A percentile compares a stretch with the other conserved stretches of the same genome.
Conservation (phyloP, 2,329 filamentous ascomycete species). For the Chaetomium sp. region DNA sequence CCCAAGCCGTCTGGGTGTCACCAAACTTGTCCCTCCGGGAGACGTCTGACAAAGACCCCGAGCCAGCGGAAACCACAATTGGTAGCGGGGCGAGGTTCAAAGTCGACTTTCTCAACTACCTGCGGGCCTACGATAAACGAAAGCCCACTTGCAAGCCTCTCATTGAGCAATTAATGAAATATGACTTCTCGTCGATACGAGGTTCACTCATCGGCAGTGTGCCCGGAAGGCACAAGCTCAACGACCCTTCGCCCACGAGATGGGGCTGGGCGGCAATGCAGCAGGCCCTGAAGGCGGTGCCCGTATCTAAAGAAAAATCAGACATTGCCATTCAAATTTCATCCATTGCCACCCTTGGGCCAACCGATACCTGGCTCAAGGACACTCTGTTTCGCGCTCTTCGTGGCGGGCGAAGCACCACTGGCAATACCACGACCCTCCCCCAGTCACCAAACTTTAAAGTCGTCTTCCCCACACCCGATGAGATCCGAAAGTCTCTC, state of each 20-base stretch:
- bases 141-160: slow-evolving; percentile 49
- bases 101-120: slow-evolving; percentile 64
- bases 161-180: slow-evolving; percentile 47
- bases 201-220: slow-evolving; percentile 73
- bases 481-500: slow-evolving; percentile 69
- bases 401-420: slow-evolving; percentile 26
- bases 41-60: slow-evolving; percentile 1
- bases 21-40: slow-evolving; percentile 54
- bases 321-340: slow-evolving; percentile 63
- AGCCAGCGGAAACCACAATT: slow-evolving; percentile 26
- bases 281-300: slow-evolving; percentile 50
- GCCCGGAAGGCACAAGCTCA: slow-evolving; percentile 57
- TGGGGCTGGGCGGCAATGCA: slow-evolving; percentile 73
- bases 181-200: slow-evolving; percentile 64
- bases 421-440: slow-evolving; percentile 27
- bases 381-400: slow-evolving; percentile 54
- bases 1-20: slow-evolving; percentile 74
- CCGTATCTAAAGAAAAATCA: slow-evolving; percentile 35
- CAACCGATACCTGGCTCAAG: slow-evolving; percentile 64
- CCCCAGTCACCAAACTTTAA: slow-evolving; percentile 47
- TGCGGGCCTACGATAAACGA: slow-evolving; percentile 57
- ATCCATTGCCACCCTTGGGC: slow-evolving; percentile 73
- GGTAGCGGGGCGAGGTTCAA: slow-evolving; percentile 70
- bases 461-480: slow-evolving; percentile 72
- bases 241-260: slow-evolving; percentile 43